Conservation (phyloP, 2,329 filamentous ascomycete species). For the Metarhizium brunneum region DNA sequence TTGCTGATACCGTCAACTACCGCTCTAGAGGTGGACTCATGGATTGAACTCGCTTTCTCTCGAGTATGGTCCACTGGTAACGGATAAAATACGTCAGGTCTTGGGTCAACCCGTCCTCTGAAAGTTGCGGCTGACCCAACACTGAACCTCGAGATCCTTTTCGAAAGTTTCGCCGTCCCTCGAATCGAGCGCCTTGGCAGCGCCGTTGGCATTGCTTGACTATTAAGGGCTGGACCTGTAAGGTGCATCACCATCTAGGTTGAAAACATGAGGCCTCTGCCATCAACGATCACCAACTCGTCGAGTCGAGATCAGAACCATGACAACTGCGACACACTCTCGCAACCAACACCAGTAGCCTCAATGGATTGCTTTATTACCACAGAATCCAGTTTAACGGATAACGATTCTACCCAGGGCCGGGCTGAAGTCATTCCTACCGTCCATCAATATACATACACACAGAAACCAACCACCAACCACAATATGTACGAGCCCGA, state of each 20-base stretch:
- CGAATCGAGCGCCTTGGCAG: neutral
- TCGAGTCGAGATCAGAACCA: neutral
- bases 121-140: neutral
- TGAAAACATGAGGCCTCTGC: conserved; percentile 1
- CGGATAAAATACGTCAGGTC: neutral
- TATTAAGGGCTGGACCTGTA: neutral
- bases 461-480: conserved; percentile 13
- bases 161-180: neutral
- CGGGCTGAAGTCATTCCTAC: neutral
- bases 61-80: neutral
- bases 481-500: neutral
- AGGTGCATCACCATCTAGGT: neutral
- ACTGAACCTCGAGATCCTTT: neutral
- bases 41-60: neutral
- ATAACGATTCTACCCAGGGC: conserved; percentile 8
- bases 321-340: neutral
- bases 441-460: conserved; percentile 9
- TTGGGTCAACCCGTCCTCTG: neutral
- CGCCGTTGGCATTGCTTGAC: neutral
- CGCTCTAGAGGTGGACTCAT: too few species aligned
- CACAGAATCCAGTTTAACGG: conserved; percentile 23
- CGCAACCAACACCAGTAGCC: conserved; percentile 9
- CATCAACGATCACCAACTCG: neutral
- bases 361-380: conserved; percentile 26
- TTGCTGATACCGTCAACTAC: too few species aligned